Evolutionary conservation across 2,329 filamentous ascomycete species (phyloP).

Genomic region (Simplicillium sp.): DNA sequence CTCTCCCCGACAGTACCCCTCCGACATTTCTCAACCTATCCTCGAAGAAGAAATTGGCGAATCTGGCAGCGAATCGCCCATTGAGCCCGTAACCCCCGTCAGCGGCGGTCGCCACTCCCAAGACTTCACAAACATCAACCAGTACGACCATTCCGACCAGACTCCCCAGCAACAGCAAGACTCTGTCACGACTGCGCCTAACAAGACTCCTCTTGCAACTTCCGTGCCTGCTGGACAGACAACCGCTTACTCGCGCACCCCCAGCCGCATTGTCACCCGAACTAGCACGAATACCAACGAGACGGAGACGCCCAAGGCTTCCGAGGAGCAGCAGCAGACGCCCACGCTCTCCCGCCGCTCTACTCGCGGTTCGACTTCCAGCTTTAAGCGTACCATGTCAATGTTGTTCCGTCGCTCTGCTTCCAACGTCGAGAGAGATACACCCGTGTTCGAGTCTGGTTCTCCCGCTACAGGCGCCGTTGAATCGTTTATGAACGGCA

Average conservation of each 20-base stretch:
- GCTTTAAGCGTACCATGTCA: constrained; percentile 40
- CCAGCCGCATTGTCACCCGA: constrained; percentile 1
- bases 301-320: neutral
- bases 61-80: constrained; percentile 47
- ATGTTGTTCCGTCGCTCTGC: constrained; percentile 36
- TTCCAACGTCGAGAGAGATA: constrained; percentile 19
- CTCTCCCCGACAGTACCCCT: constrained; percentile 36
- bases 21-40: constrained; percentile 42
- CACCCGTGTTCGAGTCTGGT: constrained; percentile 11
- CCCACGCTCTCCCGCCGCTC: constrained; percentile 27
- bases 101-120: constrained; percentile 45
- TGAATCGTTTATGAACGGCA: constrained; percentile 14
- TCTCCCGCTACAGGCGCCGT: constrained; percentile 2
- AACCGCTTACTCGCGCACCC: constrained; percentile 2
- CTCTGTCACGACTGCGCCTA: constrained; percentile 3
- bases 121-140: constrained; percentile 37
- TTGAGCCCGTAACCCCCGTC: constrained; percentile 53
- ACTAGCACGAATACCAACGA: constrained; percentile 5
- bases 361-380: constrained; percentile 31
- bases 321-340: constrained; percentile 8
- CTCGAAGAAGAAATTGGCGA: constrained; percentile 48
- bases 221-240: constrained; percentile 4
- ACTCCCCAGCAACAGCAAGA: constrained; percentile 4
- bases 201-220: constrained; percentile 2
- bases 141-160: constrained; percentile 21